Evolutionary conservation across 257 asterid genomes (phyloP), one percentile per base, ranked within the genome.

Genomic region (Thymus quinquecostatus): DNA sequence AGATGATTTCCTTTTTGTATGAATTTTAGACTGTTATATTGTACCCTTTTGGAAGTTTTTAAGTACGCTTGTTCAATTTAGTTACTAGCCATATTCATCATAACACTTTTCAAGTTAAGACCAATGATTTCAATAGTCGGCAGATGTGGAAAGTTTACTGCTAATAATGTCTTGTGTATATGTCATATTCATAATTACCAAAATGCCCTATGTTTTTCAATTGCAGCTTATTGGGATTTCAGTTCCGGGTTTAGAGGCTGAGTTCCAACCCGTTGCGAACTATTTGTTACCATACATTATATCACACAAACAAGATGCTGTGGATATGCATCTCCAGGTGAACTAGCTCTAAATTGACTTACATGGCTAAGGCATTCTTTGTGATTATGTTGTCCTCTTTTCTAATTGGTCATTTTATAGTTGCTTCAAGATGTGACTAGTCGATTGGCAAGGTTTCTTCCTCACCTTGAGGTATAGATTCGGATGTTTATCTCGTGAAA

Each of bases 311-410:
- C 96, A 86, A 76, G 99, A 94, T 61, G 82, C 79, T 63, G 75
- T 74, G 73, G 95, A 89, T 80, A 77, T 84, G 84, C 95, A 95
- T 86, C 96, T 92, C 84, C 96, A 87, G 98, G 99, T 95, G 82
- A 81, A 75, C 59, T 69, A 43, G 67, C 78, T 53, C 51, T 60
- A 57, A 47, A 51, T 49, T 64, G 63, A 60, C 79, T 62, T 28
- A 62, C 74, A 57, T 7, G 66, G 58, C 64, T 58, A n/a, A n/a
- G 57, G n/a, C 27, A 56, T 7, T 21, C 27, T 57, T 50, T 59
- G 27, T 13, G 53, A 62, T 66, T 66, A 54, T 80, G 10, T 45
- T 71, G 64, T 69, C 55, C 63, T 70, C 73, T 64, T 76, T 70
- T 76, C 92, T 85, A 77, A 87, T 79, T 75, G 58, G 75, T 82